Base-by-base conservation (phyloP, 2,329 filamentous ascomycete species). In the Alternaria longipes region DNA sequence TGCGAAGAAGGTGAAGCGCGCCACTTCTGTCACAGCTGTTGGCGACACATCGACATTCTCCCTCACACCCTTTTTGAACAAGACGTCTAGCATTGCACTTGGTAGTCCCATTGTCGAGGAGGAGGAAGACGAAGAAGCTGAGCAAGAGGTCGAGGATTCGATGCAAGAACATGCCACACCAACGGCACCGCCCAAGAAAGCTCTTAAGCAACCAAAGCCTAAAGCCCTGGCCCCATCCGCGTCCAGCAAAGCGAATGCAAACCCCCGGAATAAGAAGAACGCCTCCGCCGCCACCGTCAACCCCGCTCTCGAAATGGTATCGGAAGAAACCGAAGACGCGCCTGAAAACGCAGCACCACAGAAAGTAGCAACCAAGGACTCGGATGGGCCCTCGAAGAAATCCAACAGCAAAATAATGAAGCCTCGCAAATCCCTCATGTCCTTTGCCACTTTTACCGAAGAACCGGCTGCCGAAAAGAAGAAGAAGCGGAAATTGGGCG, bases 31-130 rank as follows among this genome's bases (percentile, higher is more conserved):
- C 3, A 84, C 86, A 1, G 81, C 88, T 56, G 82, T 91, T 5
- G 93, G 91, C 30, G 92, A 97, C 74, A 97, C 97, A 78, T 97
- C 94, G 0, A 89, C 86, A 3, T 97, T 98, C 78, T 97, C 93
- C 4, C 93, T 97, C 65, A 98, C 94, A 0, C 94, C 94, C 0
- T 97, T 97, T 82, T 84, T 98, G 63, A 97, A 94, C 78, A 88
- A 90, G 52, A 90, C 87, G 26, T 88, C 84, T 62, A 89, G 83
- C 65, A 81, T 90, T 14, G 79, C 81, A n/a, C 80, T 82, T 7
- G 81, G 81, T 26, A 78, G 70, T 59, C 77, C 79, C 30, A 82
- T 78, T 30, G 69, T 75, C n/a, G 76, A 76, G 41, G 74, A 75
- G 36, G 66, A 73, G 8, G 60, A 63, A 20, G 22, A 56, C 3